A percentile compares a stretch with the other conserved stretches of the same genome.
Conservation (phyloP, 192 early-diverging fungal species). For the Backusella macrospora region DNA sequence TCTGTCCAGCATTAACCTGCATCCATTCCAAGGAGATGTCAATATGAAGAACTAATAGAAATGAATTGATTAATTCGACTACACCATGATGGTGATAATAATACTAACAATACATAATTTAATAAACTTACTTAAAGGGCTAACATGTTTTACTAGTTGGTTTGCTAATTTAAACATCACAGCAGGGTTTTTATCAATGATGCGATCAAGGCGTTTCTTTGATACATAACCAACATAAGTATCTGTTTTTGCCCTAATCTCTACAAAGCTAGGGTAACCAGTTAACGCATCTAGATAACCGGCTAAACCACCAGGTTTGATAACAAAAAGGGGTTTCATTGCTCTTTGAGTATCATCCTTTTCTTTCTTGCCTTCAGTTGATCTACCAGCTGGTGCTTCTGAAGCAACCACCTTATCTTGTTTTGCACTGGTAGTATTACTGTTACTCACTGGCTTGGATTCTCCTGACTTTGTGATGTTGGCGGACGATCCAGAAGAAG, state of each 20-base stretch:
- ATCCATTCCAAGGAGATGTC: conserved; percentile 94
- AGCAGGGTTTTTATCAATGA: conserved; percentile 84
- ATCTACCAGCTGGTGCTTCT: conserved; percentile 36
- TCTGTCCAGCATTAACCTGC: conserved; percentile 90
- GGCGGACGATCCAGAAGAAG: background rate
- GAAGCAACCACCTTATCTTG: conserved; percentile 30
- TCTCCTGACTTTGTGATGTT: background rate
- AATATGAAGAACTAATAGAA: conserved; percentile 62
- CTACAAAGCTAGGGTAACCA: conserved; percentile 88
- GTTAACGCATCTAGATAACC: conserved; percentile 94
- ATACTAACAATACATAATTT: background rate
- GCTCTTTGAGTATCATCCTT: conserved; percentile 18
- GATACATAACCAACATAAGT: conserved; percentile 88
- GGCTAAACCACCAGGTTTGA: conserved; percentile 85
- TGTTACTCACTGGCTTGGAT: background rate
- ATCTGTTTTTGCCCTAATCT: conserved; percentile 77
- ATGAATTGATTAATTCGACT: background rate
- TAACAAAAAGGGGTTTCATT: conserved; percentile 63
- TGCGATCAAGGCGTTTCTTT: conserved; percentile 78
- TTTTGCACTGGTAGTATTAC: background rate
- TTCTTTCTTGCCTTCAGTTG: background rate
- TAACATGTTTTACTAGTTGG: conserved; percentile 78
- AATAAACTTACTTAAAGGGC: conserved; percentile 68
- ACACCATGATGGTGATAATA: too few species aligned
- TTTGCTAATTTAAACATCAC: conserved; percentile 87